Conservation (phyloP, 192 early-diverging fungal genomes). For the Piromyces finnis region DNA sequence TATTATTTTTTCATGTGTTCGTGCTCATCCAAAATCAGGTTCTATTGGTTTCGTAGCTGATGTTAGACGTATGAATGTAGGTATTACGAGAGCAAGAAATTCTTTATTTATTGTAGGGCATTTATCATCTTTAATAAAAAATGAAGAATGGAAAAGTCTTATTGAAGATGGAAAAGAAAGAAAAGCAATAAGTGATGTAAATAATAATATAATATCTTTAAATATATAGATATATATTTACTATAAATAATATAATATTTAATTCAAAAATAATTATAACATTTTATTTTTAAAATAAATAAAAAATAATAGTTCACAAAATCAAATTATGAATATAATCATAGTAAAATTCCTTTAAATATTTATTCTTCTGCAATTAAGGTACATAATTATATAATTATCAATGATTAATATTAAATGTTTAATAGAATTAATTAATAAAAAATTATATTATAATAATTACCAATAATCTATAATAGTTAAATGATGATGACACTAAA, state of each 20-base stretch:
- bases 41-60: slow-evolving; percentile 74
- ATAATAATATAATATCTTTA: neutral
- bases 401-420: too few relatives aligned
- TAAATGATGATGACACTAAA: too few relatives aligned
- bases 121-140: slow-evolving; percentile 29
- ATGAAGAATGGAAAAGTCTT: slow-evolving; percentile 53
- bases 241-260: too few relatives aligned
- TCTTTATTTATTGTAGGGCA: slow-evolving; percentile 73
- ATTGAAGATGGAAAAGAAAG: slow-evolving; percentile 44
- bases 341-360: neutral
- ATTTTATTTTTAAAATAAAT: too few relatives aligned
- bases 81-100: slow-evolving; percentile 64
- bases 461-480: too few relatives aligned
- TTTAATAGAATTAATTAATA: too few relatives aligned
- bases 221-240: too few relatives aligned
- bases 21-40: slow-evolving; percentile 29
- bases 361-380: neutral
- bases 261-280: too few relatives aligned
- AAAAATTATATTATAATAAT: too few relatives aligned
- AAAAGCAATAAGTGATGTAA: neutral
- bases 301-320: neutral
- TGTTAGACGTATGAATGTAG: slow-evolving; percentile 78
- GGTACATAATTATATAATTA: neutral
- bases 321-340: neutral
- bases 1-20: slow-evolving; percentile 87